phyloP scores from a whole-genome alignment of 2,329 filamentous ascomycete species.

The Colletotrichum sublineola region DNA sequence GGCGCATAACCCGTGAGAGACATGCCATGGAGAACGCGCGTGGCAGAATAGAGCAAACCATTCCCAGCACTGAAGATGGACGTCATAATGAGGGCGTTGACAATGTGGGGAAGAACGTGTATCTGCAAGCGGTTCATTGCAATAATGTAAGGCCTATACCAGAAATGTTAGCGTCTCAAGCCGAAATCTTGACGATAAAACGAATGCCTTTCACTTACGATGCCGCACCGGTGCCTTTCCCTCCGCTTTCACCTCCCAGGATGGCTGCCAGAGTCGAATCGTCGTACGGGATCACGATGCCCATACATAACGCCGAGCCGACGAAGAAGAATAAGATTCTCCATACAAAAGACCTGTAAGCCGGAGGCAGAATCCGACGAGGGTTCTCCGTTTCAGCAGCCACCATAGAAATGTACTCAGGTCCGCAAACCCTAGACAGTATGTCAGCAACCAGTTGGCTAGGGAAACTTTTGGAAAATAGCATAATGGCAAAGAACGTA shows the following conservation, averaged over 20 bases:
- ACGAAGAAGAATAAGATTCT: constrained; percentile 80
- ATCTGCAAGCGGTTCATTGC: constrained; percentile 70
- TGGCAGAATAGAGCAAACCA: constrained; percentile 69
- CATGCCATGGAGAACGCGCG: constrained; percentile 67
- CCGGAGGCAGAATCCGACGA: constrained; percentile 72
- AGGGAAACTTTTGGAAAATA: accelerated
- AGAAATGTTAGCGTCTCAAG: neutral
- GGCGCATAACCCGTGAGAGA: constrained; percentile 67
- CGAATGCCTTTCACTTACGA: constrained; percentile 51
- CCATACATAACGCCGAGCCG: constrained; percentile 74
- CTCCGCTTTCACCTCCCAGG: constrained; percentile 47
- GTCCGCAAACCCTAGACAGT: constrained; percentile 74
- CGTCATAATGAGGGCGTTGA: constrained; percentile 70
- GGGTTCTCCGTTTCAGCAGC: constrained; percentile 78
- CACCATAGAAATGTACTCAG: constrained; percentile 77
- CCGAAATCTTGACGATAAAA: neutral
- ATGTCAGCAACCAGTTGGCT: neutral
- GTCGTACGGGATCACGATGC: constrained; percentile 76
- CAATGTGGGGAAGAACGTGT: constrained; percentile 66
- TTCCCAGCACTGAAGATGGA: constrained; percentile 68
- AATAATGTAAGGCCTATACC: constrained; percentile 67
- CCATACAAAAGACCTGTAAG: constrained; percentile 81
- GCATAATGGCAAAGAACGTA: neutral
- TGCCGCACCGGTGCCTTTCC: constrained; percentile 62
- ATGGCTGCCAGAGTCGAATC: constrained; percentile 11